phyloP scores from a whole-genome alignment of 495 filamentous ascomycete species.

The Margaritispora aquatica region DNA sequence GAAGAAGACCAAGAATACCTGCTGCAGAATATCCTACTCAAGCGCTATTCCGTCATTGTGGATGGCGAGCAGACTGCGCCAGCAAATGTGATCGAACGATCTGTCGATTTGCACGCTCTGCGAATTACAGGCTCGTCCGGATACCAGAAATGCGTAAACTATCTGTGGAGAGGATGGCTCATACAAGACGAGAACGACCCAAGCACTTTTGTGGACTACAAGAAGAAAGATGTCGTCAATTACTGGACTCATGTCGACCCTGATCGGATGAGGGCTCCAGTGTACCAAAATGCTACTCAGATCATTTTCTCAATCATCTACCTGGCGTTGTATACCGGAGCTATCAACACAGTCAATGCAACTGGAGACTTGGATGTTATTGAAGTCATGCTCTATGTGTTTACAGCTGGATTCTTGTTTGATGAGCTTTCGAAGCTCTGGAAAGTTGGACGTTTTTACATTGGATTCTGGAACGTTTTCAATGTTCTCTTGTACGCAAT shows the following conservation, averaged over 20 bases:
- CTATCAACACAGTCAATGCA: conserved; percentile 85
- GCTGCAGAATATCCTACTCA: conserved; percentile 76
- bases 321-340: conserved; percentile 76
- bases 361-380: conserved; percentile 73
- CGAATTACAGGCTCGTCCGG: conserved; percentile 81
- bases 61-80: conserved; percentile 66
- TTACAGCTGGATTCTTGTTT: conserved; percentile 88
- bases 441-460: conserved; percentile 83
- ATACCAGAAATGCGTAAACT: conserved; percentile 87
- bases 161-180: conserved; percentile 95
- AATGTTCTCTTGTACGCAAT: conserved; percentile 76
- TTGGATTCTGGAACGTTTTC: conserved; percentile 95
- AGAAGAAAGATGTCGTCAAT: conserved; percentile 61
- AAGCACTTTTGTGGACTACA: conserved; percentile 77
- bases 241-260: conserved; percentile 85
- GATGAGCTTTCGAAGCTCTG: conserved; percentile 84
- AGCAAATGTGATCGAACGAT: conserved; percentile 81
- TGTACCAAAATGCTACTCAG: conserved; percentile 87
- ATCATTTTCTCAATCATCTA: conserved; percentile 79
- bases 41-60: conserved; percentile 77
- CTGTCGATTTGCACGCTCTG: conserved; percentile 88
- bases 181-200: conserved; percentile 89
- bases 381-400: conserved; percentile 79
- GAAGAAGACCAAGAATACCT: conserved; percentile 73
- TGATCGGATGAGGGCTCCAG: conserved; percentile 83